Conservation (phyloP, 768 basidiomycete genomes). For the Russula dissimulans region DNA sequence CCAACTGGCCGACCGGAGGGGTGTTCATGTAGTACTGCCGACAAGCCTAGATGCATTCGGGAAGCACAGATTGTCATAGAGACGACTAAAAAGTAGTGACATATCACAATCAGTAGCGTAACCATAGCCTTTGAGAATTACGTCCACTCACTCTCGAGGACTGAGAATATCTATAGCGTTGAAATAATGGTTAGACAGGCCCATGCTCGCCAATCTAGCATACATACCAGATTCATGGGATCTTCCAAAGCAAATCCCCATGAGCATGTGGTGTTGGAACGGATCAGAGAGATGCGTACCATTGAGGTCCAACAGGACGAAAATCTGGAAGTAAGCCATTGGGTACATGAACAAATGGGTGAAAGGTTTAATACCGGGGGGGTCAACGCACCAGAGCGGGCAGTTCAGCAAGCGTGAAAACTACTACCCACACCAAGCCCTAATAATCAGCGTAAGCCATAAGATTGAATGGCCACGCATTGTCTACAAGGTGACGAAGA, state of each 20-base stretch:
- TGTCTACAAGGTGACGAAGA: no score
- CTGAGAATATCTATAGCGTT: no score
- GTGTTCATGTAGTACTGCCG: no score
- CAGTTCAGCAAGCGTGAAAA: neutral
- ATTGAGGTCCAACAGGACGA: slow-evolving; percentile 2
- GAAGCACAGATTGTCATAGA: no score
- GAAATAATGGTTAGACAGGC: no score
- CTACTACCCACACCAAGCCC: neutral
- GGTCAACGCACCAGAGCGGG: neutral
- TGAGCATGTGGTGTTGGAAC: neutral
- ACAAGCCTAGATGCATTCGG: no score
- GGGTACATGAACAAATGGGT: no score
- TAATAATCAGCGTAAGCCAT: neutral
- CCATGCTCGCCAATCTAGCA: no score
- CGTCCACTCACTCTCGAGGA: neutral
- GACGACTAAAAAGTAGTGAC: no score
- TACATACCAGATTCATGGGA: neutral
- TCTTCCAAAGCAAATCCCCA: neutral
- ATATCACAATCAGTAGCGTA: neutral
- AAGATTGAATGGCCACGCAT: neutral
- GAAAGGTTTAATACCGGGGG: no score
- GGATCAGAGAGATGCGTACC: neutral
- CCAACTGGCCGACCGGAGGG: no score
- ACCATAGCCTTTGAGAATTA: neutral
- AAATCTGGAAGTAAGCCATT: neutral